Percentiles rank a stretch among this genome's conserved stretches.
These are phyloP conservation scores for Lentinula novae-zelandiae DNA, from an alignment of 1,284 basidiomycete species.

Conservation along the genomic window DNA sequence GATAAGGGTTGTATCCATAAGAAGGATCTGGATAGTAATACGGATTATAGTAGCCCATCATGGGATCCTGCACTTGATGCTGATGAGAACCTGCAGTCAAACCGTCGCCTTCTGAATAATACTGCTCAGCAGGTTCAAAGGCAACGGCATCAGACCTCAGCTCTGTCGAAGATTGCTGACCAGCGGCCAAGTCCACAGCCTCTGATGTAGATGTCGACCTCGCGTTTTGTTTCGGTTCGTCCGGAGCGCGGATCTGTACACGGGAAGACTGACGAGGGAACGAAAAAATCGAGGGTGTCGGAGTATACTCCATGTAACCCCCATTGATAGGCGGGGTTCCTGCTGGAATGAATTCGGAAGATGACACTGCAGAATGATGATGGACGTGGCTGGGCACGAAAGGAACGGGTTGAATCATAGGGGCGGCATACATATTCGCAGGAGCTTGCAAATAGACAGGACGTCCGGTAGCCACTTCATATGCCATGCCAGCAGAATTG, in stretches of 20 bases:
- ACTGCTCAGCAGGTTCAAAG: conserved; percentile 36
- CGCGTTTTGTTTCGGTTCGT: conserved; percentile 19
- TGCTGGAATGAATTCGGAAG: conserved; percentile 57
- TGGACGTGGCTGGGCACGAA: conserved; percentile 45
- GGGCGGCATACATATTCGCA: conserved; percentile 47
- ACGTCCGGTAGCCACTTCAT: conserved; percentile 74
- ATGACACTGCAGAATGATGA: conserved; percentile 37
- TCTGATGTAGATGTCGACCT: not conserved
- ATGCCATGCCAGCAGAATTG: conserved; percentile 70
- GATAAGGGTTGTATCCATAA: conserved; percentile 53
- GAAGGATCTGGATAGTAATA: conserved; percentile 61
- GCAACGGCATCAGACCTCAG: conserved; percentile 42
- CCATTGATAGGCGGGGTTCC: conserved; percentile 48
- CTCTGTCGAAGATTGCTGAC: not conserved
- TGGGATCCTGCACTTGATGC: conserved; percentile 22
- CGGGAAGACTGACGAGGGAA: conserved; percentile 69
- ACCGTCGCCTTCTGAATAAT: not conserved
- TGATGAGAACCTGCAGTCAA: conserved; percentile 14
- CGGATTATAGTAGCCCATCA: conserved; percentile 55
- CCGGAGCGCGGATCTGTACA: conserved; percentile 72
- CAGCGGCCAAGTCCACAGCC: not conserved
- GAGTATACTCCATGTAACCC: conserved; percentile 58
- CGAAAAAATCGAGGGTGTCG: conserved; percentile 55
- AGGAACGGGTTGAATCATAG: conserved; percentile 37
- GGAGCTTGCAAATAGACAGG: conserved; percentile 65